phyloP scores from a whole-genome alignment of 306 rosid genomes.

The Cyamopsis tetragonoloba region DNA sequence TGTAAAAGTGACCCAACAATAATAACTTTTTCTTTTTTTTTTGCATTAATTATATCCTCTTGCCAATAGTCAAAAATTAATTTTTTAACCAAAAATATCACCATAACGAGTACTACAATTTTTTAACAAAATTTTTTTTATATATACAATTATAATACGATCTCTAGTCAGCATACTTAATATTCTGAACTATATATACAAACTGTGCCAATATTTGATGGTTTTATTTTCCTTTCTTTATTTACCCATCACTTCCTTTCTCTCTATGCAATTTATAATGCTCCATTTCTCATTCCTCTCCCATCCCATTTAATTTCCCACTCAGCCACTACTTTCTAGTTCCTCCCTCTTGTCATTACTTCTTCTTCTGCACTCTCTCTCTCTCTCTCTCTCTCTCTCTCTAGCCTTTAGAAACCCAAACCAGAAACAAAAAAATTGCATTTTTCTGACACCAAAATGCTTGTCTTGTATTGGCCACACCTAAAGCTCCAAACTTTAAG shows the following conservation, averaged over 20 bases:
- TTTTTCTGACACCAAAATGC: slow-evolving; percentile 38
- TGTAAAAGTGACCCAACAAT: slow-evolving; percentile 31
- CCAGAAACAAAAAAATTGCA: slow-evolving; percentile 10
- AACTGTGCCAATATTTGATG: no score
- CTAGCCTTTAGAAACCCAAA: slow-evolving; percentile 12
- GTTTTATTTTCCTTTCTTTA: no score
- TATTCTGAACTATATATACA: no score
- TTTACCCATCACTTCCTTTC: slow-evolving; percentile 15
- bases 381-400: no score
- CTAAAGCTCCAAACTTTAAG: slow-evolving; percentile 30
- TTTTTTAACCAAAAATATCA: no score
- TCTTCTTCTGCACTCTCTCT: slow-evolving; percentile 7
- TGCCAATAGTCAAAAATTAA: no score
- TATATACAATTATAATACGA: no score
- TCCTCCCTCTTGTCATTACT: slow-evolving; percentile 25
- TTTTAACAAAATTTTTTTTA: no score
- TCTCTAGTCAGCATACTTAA: no score
- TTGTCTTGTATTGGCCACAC: slow-evolving; percentile 28
- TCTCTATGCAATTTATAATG: neutral
- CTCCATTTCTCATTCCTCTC: slow-evolving; percentile 8
- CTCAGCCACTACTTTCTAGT: slow-evolving; percentile 19
- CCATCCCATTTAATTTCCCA: neutral
- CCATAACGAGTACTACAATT: no score
- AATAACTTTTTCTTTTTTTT: neutral
- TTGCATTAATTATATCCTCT: no score